A percentile compares a stretch with the other conserved stretches of the same genome.
These are phyloP conservation scores for Pascua sp. DNA, from an alignment of 1,284 basidiomycete species.

Conservation along the genomic window DNA sequence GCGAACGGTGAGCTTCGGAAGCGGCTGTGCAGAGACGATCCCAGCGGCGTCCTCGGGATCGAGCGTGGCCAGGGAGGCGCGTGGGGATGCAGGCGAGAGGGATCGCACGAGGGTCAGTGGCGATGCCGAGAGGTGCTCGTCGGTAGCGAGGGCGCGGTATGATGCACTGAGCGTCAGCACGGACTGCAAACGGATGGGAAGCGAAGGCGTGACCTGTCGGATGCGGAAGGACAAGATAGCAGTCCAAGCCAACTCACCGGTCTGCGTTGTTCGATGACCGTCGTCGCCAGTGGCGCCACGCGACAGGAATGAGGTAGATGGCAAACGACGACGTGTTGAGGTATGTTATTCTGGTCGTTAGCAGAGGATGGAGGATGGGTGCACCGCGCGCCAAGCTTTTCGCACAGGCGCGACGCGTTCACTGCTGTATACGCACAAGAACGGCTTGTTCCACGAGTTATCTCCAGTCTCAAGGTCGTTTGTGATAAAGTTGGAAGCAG, in stretches of 20 bases:
- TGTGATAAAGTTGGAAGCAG: conserved; percentile 45
- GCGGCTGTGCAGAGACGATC: background rate
- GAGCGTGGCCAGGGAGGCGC: conserved; percentile 23
- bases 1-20: conserved; percentile 55
- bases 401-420: background rate
- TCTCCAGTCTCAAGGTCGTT: conserved; percentile 42
- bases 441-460: conserved; percentile 47
- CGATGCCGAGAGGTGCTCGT: background rate
- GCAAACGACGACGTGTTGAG: conserved; percentile 64
- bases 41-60: background rate
- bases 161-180: too few species aligned
- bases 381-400: too few species aligned
- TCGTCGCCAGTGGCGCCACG: conserved; percentile 11
- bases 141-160: background rate
- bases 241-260: too few species aligned
- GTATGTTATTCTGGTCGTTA: conserved; percentile 44
- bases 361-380: background rate
- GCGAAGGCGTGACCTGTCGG: too few species aligned
- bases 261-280: too few species aligned
- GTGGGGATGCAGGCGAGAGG: conserved; percentile 11
- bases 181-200: too few species aligned
- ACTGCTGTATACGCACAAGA: conserved; percentile 36
- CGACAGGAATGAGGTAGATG: conserved; percentile 75
- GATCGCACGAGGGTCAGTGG: conserved; percentile 13
- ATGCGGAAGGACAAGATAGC: too few species aligned